A percentile compares a stretch with the other conserved stretches of the same genome.
Evolutionary conservation across 176 grass and related monocot species (phyloP).

Genomic region (Chrysopogon serrulatus): DNA sequence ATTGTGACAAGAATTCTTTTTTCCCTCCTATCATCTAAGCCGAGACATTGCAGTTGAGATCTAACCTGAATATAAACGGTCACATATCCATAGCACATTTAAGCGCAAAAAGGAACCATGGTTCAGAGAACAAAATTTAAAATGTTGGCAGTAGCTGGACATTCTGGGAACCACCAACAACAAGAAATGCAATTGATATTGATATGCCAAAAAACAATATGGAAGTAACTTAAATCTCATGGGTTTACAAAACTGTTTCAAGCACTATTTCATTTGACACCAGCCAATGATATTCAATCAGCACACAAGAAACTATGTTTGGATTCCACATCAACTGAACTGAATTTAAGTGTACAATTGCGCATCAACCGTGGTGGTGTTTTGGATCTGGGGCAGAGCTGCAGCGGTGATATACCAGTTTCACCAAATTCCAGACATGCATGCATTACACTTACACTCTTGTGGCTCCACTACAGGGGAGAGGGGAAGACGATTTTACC

Average conservation of each 20-base stretch:
- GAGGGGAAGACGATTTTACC: slow-evolving; percentile 27
- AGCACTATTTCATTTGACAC: neutral
- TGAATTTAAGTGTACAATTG: neutral
- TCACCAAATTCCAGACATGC: neutral
- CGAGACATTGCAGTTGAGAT: neutral
- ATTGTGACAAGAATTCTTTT: neutral
- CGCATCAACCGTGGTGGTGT: neutral
- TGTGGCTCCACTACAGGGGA: neutral
- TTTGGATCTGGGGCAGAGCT: neutral
- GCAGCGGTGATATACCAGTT: neutral
- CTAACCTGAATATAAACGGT: neutral
- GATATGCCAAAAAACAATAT: neutral
- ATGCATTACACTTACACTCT: neutral
- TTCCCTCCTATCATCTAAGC: neutral
- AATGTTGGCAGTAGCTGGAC: neutral
- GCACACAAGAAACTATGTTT: neutral
- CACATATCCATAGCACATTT: neutral
- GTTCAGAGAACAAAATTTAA: neutral
- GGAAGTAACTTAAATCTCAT: neutral
- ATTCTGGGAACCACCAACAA: neutral
- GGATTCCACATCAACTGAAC: neutral
- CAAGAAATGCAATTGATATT: neutral
- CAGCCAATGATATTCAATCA: neutral
- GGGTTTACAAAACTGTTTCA: neutral
- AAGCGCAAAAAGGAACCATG: neutral